A percentile compares a stretch with the other conserved stretches of the same genome.
These are phyloP conservation scores for Paracoccidioides lutzii DNA, from an alignment of 2,329 filamentous ascomycete species.

Conservation along the genomic window DNA sequence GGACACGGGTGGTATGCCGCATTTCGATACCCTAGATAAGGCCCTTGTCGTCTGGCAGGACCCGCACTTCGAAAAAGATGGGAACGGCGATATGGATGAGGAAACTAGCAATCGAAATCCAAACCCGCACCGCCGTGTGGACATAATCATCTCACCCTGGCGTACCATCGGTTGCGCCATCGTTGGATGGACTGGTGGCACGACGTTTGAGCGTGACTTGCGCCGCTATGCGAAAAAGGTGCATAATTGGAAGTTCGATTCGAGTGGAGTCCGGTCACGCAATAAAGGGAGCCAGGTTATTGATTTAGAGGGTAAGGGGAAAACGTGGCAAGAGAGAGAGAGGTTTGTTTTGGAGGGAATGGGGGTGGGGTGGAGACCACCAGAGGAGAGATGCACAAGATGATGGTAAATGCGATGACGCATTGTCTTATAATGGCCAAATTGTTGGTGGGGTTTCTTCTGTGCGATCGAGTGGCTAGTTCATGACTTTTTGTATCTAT, in stretches of 20 bases:
- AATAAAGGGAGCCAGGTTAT: conserved; percentile 52
- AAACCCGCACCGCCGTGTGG: conserved; percentile 70
- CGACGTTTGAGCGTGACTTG: conserved; percentile 79
- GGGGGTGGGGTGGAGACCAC: conserved; percentile 53
- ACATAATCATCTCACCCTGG: conserved; percentile 86
- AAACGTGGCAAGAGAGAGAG: conserved; percentile 58
- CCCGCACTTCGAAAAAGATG: conserved; percentile 35
- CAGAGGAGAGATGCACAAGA: conserved; percentile 55
- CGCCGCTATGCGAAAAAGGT: conserved; percentile 63
- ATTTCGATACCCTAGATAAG: conserved; percentile 85
- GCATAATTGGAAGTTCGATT: conserved; percentile 75
- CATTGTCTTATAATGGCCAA: no score
- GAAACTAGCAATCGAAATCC: conserved; percentile 44
- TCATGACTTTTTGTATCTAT: no score
- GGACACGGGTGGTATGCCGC: conserved; percentile 35
- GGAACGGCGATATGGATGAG: conserved; percentile 23
- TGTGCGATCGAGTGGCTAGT: no score
- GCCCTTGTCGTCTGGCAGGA: conserved; percentile 87
- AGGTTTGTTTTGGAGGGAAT: conserved; percentile 66
- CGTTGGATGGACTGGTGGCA: conserved; percentile 76
- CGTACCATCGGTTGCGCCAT: conserved; percentile 78
- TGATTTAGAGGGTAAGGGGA: conserved; percentile 48
- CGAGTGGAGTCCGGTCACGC: conserved; percentile 64
- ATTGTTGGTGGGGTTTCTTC: no score
- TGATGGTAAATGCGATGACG: conserved; percentile 21